Base-by-base conservation (phyloP, 1,284 basidiomycete species). In the Volvariella surrecta region DNA sequence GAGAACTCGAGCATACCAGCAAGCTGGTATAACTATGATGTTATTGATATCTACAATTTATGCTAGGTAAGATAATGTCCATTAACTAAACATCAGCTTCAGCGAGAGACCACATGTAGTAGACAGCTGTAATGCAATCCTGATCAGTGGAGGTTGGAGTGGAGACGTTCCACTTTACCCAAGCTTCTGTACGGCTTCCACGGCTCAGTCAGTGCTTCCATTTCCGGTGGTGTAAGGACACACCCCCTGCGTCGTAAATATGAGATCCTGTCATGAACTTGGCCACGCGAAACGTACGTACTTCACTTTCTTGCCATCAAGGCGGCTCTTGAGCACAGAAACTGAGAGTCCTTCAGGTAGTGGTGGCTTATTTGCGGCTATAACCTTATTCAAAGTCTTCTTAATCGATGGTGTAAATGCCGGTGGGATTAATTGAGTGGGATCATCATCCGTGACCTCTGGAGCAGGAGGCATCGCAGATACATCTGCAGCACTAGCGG, bases 151-250 rank as follows among this genome's bases (percentile, higher is more conserved):
- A 43, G 40, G 31, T 41, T 42, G 49, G 32, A 34, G 31, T 19
- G 10, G 18, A 39, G 24, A 40, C 6, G 21, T 15, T 4, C 13
- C 30, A 61, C 72, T 41, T 28, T 52, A 82, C 84, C 88, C 24
- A 91, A 50, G 52, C 82, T 86, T 47, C 87, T 68, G 57, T 88
- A 94, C 1, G 90, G 90, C 53, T 68, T 73, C 89, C 89, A 93
- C 13, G 64, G 56, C 39, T 76, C 74, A 2, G 89, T 89, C 44
- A 94, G 63, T 19, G 71, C 74, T 50, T 84, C 78, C 89, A 93
- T 92, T 63, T 94, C 89, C 24, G 70, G 65, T 2, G 89, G 87
- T 0, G 85, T 84, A 46, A 93, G 66, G 49, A 91, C 73, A 2
- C 78, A 79, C 20, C 85, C 86, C 54, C 87, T 90, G 15, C 8